Conservation (phyloP, 2,329 filamentous ascomycete genomes). For the Fusarium temperatum region DNA sequence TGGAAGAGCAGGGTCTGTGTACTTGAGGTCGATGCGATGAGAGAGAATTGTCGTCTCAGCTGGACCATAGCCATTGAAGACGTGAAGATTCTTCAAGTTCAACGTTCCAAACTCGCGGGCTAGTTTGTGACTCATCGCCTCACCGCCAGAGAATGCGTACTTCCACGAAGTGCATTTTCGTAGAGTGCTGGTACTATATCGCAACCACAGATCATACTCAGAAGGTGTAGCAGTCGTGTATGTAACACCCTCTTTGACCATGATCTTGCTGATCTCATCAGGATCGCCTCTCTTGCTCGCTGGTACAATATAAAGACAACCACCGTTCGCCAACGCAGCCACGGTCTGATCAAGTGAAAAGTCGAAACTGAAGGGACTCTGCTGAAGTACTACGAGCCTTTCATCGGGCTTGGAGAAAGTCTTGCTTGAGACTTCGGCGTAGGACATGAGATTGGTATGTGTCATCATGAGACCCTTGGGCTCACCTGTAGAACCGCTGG, state of each 20-base stretch:
- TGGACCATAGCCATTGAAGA: not conserved
- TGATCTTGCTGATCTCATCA: not conserved
- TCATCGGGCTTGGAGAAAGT: not conserved
- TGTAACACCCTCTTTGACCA: not conserved
- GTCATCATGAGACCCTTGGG: not conserved
- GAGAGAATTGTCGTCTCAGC: not conserved
- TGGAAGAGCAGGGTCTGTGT: not conserved
- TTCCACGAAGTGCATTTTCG: not conserved
- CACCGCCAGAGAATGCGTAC: not conserved
- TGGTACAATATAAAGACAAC: not conserved
- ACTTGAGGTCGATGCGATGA: not conserved
- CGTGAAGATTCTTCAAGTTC: not conserved
- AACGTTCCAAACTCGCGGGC: not conserved
- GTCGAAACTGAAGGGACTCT: not conserved
- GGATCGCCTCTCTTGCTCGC: not conserved
- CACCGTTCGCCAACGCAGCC: not conserved
- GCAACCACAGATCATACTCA: not conserved
- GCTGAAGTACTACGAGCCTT: not conserved
- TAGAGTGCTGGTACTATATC: not conserved
- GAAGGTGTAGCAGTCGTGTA: not conserved
- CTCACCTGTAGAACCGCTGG: not conserved
- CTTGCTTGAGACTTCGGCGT: not conserved
- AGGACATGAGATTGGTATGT: not conserved
- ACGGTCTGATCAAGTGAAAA: not conserved
- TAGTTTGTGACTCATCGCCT: not conserved